Evolutionary conservation across 345 rosid species (phyloP), one percentile per base, ranked within the genome.

Genomic region (Lepidium sativum): DNA sequence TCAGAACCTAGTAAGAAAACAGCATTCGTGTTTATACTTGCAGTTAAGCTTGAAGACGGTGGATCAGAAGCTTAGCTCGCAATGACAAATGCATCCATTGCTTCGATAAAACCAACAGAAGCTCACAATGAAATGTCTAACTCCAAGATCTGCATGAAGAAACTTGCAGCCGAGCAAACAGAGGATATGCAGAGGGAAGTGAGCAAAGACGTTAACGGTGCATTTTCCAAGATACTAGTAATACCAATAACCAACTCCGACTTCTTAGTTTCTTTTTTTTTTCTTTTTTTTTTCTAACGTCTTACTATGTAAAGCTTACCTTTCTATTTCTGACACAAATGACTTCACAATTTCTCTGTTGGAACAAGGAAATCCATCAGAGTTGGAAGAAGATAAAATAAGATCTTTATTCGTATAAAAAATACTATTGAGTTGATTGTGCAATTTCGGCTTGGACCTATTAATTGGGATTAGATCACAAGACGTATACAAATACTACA

Each of bases 41-140:
- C 84, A 87, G 96, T 79, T 87, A 80, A 90, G 95, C 76, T 75
- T 83, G 76, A 87, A 83, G 78, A 80, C 78, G 60, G 90, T 86
- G 67, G 94, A 92, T 76, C 87, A 83, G 41, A 92, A 87, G 80
- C 89, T 83, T 69, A 91, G 97, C 44, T 84, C 88, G 81, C 86
- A 87, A 80, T 69, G 60, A 51, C 9, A 13, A 5, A 33, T 40
- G 54, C 8, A 54, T 54, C 1, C 21, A 34, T 25, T 13, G 2
- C 27, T 54, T 16, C 2, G 31, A 25, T 47, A 56, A 43, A 57
- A 40, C 12, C 41, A 53, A 65, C 20, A 41, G 42, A 41, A 52
- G 12, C 9, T 32, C 42, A 56, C 9, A 5, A 2, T 23, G 54
- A 49, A 23, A 49, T 6, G 54, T 49, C 33, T 49, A 15, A 48